Base-by-base conservation (phyloP, 2,329 filamentous ascomycete species). In the Volutella citrinella region DNA sequence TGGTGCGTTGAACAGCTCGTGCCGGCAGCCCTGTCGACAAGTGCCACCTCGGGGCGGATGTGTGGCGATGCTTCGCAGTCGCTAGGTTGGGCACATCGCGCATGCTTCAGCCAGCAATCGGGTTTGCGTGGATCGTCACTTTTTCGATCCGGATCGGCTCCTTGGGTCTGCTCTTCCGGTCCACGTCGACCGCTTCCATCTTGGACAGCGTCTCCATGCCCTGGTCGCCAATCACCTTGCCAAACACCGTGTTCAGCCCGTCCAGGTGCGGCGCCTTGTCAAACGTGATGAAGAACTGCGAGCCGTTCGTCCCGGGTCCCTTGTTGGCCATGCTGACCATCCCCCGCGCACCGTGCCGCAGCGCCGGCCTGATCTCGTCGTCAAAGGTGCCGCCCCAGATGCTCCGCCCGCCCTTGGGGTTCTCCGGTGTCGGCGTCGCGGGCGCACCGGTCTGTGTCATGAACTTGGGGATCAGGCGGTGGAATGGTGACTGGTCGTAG, bases 171-270 rank as follows among this genome's bases (percentile, higher is more conserved):
- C 74, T 81, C 72, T 91, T 93, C 67, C 81, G 84, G 61, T 93
- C 87, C 29, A 90, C 78, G 43, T 80, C 76, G 14, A 87, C 61
- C 15, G 65, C 72, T 67, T 93, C 87, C 53, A 93, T 72, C 58
- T 77, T 80, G 35, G 80, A 77, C 49, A 93, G 62, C 6, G 83
- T 85, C 21, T 69, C 76, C 29, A 80, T 52, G 36, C 76, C 73
- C 27, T 80, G 78, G 48, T 83, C 80, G 22, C 76, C 80, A 36
- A 83, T 69, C 20, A 91, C 69, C 58, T 82, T 81, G 10, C 86
- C 87, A 63, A 94, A 91, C 3, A 91, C 82, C 0, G 87, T 90
- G 56, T 93, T 93, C 57, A 87, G 76, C 5, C 86, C 87, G 58
- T 93, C 87, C 25, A 94, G 68, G 64, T 93, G 87, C 22, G 84